Percentiles rank a stretch among this genome's conserved stretches.
Evolutionary conservation across 129 eudicot species (phyloP).

Genomic region (Helianthus annuus): DNA sequence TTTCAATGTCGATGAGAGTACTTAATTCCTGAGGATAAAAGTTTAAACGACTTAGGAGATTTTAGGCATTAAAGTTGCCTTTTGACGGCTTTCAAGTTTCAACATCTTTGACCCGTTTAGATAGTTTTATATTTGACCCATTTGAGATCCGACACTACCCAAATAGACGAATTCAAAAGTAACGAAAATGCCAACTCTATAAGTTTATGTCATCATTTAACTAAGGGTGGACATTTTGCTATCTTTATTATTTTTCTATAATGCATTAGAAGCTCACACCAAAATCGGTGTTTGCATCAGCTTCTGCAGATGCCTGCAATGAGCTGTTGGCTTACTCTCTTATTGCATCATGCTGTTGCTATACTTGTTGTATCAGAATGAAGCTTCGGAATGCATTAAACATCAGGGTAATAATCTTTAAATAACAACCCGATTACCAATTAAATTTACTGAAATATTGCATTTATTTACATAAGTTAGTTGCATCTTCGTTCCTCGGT

Average conservation of each 20-base stretch:
- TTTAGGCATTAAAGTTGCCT: not conserved
- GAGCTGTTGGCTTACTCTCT: slow-evolving; percentile 83
- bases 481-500: not conserved
- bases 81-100: slow-evolving; percentile 2
- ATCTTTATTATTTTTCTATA: not conserved
- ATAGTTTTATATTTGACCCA: not conserved
- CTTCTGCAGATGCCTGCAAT: slow-evolving; percentile 72
- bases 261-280: slow-evolving; percentile 18
- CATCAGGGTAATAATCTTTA: slow-evolving; percentile 54
- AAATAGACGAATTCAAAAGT: not conserved
- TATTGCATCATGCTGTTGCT: slow-evolving; percentile 87
- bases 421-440: not conserved
- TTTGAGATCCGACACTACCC: not conserved
- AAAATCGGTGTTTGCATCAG: slow-evolving; percentile 48
- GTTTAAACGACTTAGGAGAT: not conserved
- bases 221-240: not conserved
- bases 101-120: not conserved
- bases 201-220: not conserved
- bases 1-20: not conserved
- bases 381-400: slow-evolving; percentile 72
- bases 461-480: not conserved
- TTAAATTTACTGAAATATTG: not conserved
- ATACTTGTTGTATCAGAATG: slow-evolving; percentile 78
- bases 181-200: not conserved
- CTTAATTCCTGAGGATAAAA: slow-evolving; percentile 1